phyloP scores from a whole-genome alignment of 441 rosid genomes.

The Syzygium malaccense region DNA sequence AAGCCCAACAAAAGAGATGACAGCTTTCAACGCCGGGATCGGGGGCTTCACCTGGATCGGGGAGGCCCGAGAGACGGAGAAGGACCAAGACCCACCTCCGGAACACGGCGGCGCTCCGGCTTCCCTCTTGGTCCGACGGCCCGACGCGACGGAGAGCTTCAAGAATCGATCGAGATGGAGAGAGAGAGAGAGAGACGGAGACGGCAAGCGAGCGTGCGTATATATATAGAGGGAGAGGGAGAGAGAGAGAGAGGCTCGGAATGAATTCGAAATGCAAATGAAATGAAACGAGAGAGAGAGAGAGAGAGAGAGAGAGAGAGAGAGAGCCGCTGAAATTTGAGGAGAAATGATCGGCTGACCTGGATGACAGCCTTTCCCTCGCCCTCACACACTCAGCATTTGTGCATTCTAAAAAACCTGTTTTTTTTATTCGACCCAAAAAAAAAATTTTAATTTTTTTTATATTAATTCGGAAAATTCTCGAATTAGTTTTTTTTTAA shows the following conservation, averaged over 20 bases:
- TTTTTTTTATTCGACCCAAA: background rate
- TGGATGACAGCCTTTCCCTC: conserved; percentile 46
- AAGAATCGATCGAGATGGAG: background rate
- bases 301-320: background rate
- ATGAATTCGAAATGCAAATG: conserved; percentile 31
- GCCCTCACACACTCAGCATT: background rate
- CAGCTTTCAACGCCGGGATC: background rate
- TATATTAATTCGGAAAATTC: background rate
- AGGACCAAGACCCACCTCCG: background rate
- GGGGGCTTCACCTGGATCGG: background rate
- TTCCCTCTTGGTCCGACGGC: background rate
- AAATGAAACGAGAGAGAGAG: conserved; percentile 7
- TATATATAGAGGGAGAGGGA: background rate
- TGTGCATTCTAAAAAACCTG: too few species aligned
- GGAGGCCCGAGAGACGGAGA: background rate
- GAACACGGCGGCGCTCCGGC: background rate
- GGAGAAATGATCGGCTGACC: conserved; percentile 56
- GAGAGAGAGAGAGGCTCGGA: background rate
- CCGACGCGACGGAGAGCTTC: background rate
- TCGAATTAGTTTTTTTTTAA: background rate
- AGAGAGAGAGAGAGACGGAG: background rate
- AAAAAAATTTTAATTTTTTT: background rate
- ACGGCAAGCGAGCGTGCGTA: background rate
- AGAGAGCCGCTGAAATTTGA: conserved; percentile 3
- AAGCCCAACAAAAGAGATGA: background rate